Percentiles rank a stretch among this genome's conserved stretches.
phyloP scores from a whole-genome alignment of 441 rosid species.

The Lepidium campestre region DNA sequence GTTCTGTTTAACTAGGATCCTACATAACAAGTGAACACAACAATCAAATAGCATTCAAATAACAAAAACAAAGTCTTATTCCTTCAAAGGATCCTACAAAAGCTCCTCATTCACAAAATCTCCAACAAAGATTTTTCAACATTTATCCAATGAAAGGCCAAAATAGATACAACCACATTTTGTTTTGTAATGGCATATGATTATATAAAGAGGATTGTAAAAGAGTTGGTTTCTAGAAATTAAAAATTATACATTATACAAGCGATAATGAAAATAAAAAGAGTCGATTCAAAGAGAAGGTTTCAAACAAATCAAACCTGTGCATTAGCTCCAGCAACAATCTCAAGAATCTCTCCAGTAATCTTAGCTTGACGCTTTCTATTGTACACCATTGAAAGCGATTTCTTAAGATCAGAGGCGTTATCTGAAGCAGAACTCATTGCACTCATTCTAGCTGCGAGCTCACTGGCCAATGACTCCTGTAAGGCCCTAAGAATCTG shows the following conservation, averaged over 20 bases:
- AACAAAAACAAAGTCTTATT: slow-evolving; percentile 3
- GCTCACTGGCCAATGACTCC: slow-evolving; percentile 90
- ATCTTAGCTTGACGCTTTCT: slow-evolving; percentile 91
- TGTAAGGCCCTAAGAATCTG: slow-evolving; percentile 93
- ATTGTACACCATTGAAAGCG: slow-evolving; percentile 59
- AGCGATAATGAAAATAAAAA: not conserved
- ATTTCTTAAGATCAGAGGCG: slow-evolving; percentile 67
- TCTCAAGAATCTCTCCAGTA: slow-evolving; percentile 91
- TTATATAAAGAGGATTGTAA: not conserved
- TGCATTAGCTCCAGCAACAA: slow-evolving; percentile 90
- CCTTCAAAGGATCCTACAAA: slow-evolving; percentile 12
- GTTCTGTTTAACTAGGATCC: not conserved
- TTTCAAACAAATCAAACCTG: slow-evolving; percentile 25
- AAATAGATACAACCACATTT: slow-evolving; percentile 22
- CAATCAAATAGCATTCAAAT: not conserved
- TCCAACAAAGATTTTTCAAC: not conserved
- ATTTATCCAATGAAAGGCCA: slow-evolving; percentile 15
- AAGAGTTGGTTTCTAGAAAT: slow-evolving; percentile 20
- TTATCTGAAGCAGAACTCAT: slow-evolving; percentile 92
- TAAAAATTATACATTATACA: slow-evolving; percentile 18
- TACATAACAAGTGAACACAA: not conserved
- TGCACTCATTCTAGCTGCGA: slow-evolving; percentile 91
- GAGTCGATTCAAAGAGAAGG: slow-evolving; percentile 2
- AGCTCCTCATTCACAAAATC: slow-evolving; percentile 8
- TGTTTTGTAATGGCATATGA: slow-evolving; percentile 23